Percentiles rank a stretch among this genome's conserved stretches.
Conservation (phyloP, 768 basidiomycete species). For the Suillus discolor region DNA sequence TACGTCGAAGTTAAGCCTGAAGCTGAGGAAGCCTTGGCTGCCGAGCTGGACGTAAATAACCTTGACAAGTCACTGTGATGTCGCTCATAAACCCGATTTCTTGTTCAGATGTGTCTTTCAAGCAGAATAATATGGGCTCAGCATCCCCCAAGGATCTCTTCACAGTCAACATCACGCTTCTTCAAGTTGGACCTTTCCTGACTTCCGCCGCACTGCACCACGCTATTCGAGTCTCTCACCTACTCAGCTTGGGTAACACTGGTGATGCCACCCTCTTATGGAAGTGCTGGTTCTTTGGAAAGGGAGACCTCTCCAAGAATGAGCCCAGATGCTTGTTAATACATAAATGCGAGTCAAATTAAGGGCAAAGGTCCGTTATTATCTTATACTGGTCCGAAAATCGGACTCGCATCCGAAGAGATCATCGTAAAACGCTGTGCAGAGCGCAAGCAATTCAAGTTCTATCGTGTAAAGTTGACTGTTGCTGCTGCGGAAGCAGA, state of each 20-base stretch:
- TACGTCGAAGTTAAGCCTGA: background rate
- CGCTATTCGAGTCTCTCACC: constrained; percentile 74
- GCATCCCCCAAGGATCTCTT: constrained; percentile 47
- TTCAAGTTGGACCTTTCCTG: constrained; percentile 50
- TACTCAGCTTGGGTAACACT: constrained; percentile 78
- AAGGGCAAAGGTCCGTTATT: background rate
- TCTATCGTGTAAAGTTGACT: constrained; percentile 45
- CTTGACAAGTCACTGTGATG: constrained; percentile 33
- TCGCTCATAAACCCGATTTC: constrained; percentile 47
- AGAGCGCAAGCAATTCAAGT: constrained; percentile 91
- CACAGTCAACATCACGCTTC: constrained; percentile 46
- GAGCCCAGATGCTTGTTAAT: background rate
- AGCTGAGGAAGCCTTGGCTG: background rate
- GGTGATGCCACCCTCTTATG: background rate
- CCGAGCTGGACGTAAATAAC: background rate
- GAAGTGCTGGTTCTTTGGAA: background rate
- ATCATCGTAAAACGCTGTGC: constrained; percentile 84
- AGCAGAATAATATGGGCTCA: constrained; percentile 70
- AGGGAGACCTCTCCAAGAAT: background rate
- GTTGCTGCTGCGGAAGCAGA: too few species aligned
- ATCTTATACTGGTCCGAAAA: background rate
- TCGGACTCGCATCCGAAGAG: constrained; percentile 84
- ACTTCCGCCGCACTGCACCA: constrained; percentile 53
- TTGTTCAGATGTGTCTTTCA: constrained; percentile 38
- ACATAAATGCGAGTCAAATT: background rate